Base-by-base conservation (phyloP, 2,329 filamentous ascomycete genomes). In the Beauveria medogensis region DNA sequence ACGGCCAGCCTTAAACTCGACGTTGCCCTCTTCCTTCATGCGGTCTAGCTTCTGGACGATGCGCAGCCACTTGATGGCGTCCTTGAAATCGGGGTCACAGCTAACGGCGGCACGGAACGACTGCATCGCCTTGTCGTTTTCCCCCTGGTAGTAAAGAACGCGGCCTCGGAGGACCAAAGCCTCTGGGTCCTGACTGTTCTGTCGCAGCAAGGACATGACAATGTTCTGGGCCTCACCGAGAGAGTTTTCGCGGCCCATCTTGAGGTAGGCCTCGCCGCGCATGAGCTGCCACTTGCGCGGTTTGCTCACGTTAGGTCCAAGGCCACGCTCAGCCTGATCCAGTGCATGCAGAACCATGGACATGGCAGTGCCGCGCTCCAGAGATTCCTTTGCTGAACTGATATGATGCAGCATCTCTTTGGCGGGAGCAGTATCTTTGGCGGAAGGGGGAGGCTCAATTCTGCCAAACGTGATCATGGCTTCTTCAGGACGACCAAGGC, bases 261-360 rank as follows among this genome's bases (percentile, higher is more conserved):
- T 93, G 63, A 99, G 77, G 70, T 95, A 90, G 10, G 93, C 93
- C 75, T 96, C 91, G 62, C 91, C 93, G 41, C 91, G 86, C 86
- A 99, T 88, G 64, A 97, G 79, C 71, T 89, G 90, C 94, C 94
- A 99, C 76, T 94, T 94, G 71, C 93, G 86, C 43, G 94, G 94
- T 75, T 88, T 90, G 68, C 83, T 80, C 24, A 91, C 91, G n/a
- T 85, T 83, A 12, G 79, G 69, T 12, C 91, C 92, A 5, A 99
- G 82, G 3, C 87, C 82, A 69, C 88, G 87, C 71, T 94, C 91
- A 9, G 94, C 94, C 76, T 94, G 89, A 68, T 97, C 92, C 46
- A 99, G 82, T 10, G 92, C 93, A 74, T 94, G 91, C 58, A 96
- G 80, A 18, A 90, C 91, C 92, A 97, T 94, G 26, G 92, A 96